Base-by-base conservation (phyloP, 2,329 filamentous ascomycete species). In the Fusarium drepaniforme region DNA sequence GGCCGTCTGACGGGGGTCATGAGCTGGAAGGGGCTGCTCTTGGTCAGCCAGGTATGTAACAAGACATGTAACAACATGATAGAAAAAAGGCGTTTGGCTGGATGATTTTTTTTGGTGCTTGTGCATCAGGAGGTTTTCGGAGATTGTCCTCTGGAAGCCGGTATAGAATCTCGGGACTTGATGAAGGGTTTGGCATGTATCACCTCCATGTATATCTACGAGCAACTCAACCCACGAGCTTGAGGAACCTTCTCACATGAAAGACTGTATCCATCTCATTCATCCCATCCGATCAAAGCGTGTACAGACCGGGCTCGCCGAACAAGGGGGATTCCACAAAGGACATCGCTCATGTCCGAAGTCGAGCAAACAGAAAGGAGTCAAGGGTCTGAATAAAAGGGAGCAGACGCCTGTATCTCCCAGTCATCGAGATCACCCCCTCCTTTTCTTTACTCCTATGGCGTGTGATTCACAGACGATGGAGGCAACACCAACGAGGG, bases 1-100 rank as follows among this genome's bases (percentile, higher is more conserved):
- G 59, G 74, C 64, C 35, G 64, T 64, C 16, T 84, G 62, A 75
- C 46, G 18, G 37, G 60, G 60, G 46, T 46, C 53, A 66, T 30
- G 51, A 68, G 63, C 67, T 49, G 51, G 25, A 65, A 38, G 64
- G 42, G 21, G 64, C 25, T 33, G 59, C 8, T 25, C 23, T 37
- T 23, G 25, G 59, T 42, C 72, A 37, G 42, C 42, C 57, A 28
- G 71, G 65, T 63, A 28, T 72, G 66, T 65, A 71, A 72, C 66
- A 71, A 33, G 28, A 56, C 28, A 60, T 75, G 68, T 75, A 72
- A 72, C 61, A 68, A 67, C 64, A 68, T 66, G 15, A 30, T 35
- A 68, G 49, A 66, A 46, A 44, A 44, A 53, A 56, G 72, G 67
- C 60, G 56, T 77, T 75, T 33, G 57, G 57, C 9, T 25, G 37